phyloP scores from a whole-genome alignment of 2,329 filamentous ascomycete species.

The Blastomyces gilchristii region DNA sequence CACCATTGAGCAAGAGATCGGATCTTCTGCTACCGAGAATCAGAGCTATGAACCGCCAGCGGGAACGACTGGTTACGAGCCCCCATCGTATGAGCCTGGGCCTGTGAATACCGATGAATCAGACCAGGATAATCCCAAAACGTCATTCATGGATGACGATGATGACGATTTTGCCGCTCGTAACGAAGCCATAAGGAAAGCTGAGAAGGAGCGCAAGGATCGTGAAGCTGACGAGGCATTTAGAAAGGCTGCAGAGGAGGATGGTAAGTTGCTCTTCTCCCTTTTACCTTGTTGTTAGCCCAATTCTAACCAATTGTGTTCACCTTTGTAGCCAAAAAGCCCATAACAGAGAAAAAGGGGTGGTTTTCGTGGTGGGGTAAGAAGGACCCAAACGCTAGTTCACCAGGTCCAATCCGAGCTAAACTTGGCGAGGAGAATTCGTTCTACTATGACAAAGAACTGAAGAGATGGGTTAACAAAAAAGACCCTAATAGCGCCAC shows the following conservation, averaged over 20 bases:
- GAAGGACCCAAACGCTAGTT: constrained; percentile 51
- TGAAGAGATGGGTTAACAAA: constrained; percentile 98
- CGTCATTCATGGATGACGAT: constrained; percentile 71
- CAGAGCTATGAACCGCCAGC: constrained; percentile 29
- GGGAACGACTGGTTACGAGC: constrained; percentile 19
- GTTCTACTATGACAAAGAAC: constrained; percentile 90
- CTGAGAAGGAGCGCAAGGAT: constrained; percentile 59
- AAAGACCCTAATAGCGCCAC: constrained; percentile 61
- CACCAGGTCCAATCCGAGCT: constrained; percentile 59
- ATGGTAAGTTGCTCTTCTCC: constrained; percentile 38
- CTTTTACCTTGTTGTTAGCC: background rate
- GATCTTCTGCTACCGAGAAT: constrained; percentile 10
- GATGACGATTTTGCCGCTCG: constrained; percentile 53
- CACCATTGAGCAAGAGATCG: background rate
- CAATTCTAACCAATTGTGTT: constrained; percentile 36
- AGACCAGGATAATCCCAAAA: constrained; percentile 53
- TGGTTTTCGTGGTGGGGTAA: constrained; percentile 78
- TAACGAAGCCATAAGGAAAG: constrained; percentile 44
- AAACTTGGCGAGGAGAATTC: constrained; percentile 90
- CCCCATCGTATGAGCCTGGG: constrained; percentile 25
- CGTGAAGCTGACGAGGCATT: constrained; percentile 77
- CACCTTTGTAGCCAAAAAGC: constrained; percentile 28
- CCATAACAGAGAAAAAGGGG: constrained; percentile 39
- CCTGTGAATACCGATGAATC: constrained; percentile 44
- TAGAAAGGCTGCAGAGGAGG: constrained; percentile 65